phyloP scores from a whole-genome alignment of 257 asterid genomes.

The Schizonepeta tenuifolia region DNA sequence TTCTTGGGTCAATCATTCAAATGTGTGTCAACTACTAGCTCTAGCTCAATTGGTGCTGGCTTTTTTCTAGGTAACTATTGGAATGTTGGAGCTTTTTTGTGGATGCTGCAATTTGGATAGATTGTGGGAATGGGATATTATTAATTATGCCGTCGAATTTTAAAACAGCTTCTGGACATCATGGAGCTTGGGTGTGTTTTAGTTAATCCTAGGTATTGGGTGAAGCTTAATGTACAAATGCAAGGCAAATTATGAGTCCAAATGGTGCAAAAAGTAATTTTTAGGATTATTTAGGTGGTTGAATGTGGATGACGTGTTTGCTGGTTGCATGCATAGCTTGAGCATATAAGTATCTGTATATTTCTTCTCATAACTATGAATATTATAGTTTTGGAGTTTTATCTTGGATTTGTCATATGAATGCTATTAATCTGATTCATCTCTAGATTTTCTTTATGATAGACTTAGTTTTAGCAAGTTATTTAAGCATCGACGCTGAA shows the following conservation, averaged over 20 bases:
- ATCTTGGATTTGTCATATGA: slow-evolving; percentile 10
- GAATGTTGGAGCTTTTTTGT: slow-evolving; percentile 9
- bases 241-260: slow-evolving; percentile 10
- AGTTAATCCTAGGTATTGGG: not conserved
- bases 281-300: slow-evolving; percentile 27
- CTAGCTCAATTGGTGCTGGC: slow-evolving; percentile 20
- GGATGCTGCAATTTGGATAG: slow-evolving; percentile 16
- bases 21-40: slow-evolving; percentile 9
- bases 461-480: not conserved
- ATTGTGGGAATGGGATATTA: slow-evolving; percentile 17
- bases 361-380: not conserved
- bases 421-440: not conserved
- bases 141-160: not conserved
- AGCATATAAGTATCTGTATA: not conserved
- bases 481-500: slow-evolving; percentile 25
- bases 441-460: not conserved
- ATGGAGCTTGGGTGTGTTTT: not conserved
- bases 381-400: not conserved
- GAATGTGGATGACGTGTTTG: not conserved
- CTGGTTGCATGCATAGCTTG: slow-evolving; percentile 30
- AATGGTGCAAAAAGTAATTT: slow-evolving; percentile 23
- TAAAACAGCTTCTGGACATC: slow-evolving; percentile 26
- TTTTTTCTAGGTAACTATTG: slow-evolving; percentile 23
- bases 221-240: slow-evolving; percentile 25
- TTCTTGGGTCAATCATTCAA: slow-evolving; percentile 12